A percentile compares a stretch with the other conserved stretches of the same genome.
Conservation (phyloP, 306 rosid species). For the Senna siamea region DNA sequence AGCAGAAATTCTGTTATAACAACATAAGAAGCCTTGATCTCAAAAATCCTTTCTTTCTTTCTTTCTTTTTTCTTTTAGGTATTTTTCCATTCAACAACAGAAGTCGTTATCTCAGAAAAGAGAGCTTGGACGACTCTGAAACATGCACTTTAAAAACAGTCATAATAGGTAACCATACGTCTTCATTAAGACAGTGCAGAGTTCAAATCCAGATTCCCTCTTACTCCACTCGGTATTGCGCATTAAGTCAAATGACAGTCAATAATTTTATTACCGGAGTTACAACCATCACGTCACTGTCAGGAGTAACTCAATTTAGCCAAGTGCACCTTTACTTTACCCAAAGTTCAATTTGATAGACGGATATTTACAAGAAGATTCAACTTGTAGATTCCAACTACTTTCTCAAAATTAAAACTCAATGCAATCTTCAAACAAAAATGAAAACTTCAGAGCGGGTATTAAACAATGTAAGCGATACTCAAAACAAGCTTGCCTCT, state of each 20-base stretch:
- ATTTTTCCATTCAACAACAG: neutral
- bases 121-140: neutral
- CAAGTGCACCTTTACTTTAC: neutral
- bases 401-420: neutral
- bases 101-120: neutral
- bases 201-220: neutral
- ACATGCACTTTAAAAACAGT: neutral
- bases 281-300: neutral
- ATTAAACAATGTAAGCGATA: neutral
- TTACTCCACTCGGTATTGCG: neutral
- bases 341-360: neutral
- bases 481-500: constrained; percentile 49
- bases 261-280: neutral
- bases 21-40: neutral
- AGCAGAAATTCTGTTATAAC: neutral
- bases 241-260: neutral
- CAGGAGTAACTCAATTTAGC: neutral
- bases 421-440: neutral
- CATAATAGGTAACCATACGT: neutral
- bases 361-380: neutral
- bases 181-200: neutral
- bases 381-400: neutral
- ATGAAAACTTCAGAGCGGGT: neutral
- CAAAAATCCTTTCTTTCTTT: neutral
- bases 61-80: neutral